Percentiles rank a stretch among this genome's conserved stretches.
phyloP scores from a whole-genome alignment of 129 eudicot genomes.

The Flaveria bidentis region DNA sequence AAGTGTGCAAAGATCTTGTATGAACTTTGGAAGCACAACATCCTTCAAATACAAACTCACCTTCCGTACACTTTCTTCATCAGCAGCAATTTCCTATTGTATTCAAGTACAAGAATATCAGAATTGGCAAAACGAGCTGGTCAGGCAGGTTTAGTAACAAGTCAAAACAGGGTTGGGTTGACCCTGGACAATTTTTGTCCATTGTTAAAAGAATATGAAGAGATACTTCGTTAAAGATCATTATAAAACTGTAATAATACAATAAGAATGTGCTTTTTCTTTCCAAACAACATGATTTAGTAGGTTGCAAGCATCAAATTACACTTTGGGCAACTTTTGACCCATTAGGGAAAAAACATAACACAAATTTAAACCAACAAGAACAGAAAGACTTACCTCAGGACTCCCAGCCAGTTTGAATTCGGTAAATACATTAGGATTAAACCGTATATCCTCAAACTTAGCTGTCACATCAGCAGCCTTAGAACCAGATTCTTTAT shows the following conservation, averaged over 20 bases:
- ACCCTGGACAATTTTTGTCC: neutral
- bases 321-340: neutral
- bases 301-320: neutral
- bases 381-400: constrained; percentile 45
- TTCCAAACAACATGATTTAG: neutral
- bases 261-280: neutral
- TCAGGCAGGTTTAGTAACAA: neutral
- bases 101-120: neutral
- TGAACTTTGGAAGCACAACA: constrained; percentile 70
- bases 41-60: constrained; percentile 70
- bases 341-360: neutral
- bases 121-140: too few species aligned
- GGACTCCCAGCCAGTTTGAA: constrained; percentile 78
- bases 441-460: constrained; percentile 55
- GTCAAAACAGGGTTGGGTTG: neutral
- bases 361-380: neutral
- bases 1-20: constrained; percentile 82
- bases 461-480: constrained; percentile 36
- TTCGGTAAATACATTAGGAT: constrained; percentile 93
- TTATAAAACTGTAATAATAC: neutral
- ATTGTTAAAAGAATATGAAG: neutral
- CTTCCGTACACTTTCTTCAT: constrained; percentile 86
- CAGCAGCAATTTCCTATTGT: constrained; percentile 82
- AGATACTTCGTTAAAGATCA: neutral
- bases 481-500: constrained; percentile 40